A percentile compares a stretch with the other conserved stretches of the same genome.
Evolutionary conservation across 2,329 filamentous ascomycete genomes (phyloP).

Genomic region (Colletotrichum spaethianum): DNA sequence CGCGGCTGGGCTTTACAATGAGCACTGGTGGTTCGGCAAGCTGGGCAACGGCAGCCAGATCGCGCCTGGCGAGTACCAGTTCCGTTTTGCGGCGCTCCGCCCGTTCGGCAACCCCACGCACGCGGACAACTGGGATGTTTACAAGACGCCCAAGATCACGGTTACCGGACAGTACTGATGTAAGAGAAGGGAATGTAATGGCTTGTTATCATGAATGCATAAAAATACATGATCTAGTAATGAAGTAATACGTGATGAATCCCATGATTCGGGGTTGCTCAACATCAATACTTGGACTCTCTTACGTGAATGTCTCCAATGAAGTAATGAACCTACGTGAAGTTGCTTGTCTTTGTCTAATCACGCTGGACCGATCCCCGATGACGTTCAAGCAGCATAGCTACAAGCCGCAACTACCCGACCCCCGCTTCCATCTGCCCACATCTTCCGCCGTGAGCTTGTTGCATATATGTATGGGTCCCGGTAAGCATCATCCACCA

Average conservation of each 20-base stretch:
- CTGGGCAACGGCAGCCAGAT: constrained; percentile 60
- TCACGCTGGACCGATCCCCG: not conserved
- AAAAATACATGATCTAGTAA: constrained; percentile 15
- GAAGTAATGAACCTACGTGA: no score
- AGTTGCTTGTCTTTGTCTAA: not conserved
- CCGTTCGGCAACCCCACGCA: constrained; percentile 58
- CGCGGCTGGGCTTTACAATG: constrained; percentile 27
- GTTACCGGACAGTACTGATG: constrained; percentile 46
- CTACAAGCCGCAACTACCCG: not conserved
- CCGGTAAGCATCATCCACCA: not conserved
- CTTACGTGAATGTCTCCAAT: no score
- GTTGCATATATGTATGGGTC: not conserved
- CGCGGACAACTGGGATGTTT: constrained; percentile 60
- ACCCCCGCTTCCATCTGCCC: not conserved
- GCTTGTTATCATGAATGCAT: not conserved
- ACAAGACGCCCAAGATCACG: constrained; percentile 51
- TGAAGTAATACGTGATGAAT: constrained; percentile 9
- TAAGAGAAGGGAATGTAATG: not conserved
- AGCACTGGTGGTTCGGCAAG: constrained; percentile 59
- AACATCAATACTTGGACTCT: no score
- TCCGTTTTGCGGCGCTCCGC: constrained; percentile 58
- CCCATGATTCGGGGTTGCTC: no score
- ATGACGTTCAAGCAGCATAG: not conserved
- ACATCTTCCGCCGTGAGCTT: not conserved
- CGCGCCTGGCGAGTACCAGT: constrained; percentile 56